These are phyloP conservation scores for Guyanaporus albipodus DNA, from an alignment of 768 basidiomycete genomes.

Conservation along the genomic window DNA sequence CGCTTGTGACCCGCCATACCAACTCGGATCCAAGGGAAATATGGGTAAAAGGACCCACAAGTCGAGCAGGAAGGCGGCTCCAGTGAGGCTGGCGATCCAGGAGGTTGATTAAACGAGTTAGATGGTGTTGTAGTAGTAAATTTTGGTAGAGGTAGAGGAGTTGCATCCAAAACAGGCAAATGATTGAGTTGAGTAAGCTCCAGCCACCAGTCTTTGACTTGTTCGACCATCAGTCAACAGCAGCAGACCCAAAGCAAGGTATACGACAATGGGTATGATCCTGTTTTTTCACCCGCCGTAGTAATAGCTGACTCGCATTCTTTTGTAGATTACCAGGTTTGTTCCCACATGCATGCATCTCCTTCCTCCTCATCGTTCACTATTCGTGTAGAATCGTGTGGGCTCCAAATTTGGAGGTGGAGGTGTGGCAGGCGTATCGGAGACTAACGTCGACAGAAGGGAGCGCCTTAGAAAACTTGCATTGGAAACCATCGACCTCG, in stretches of 20 bases:
- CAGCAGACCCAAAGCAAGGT: background rate
- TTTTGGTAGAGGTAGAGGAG: background rate
- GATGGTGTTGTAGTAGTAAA: constrained; percentile 1
- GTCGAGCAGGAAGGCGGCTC: background rate
- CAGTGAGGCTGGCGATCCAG: too few species aligned
- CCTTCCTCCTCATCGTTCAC: background rate
- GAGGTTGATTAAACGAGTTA: too few species aligned
- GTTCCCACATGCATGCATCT: constrained; percentile 5
- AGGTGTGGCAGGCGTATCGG: constrained; percentile 92
- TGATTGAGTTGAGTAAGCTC: background rate
- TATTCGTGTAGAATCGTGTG: constrained; percentile 73
- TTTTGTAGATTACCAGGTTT: constrained; percentile 63
- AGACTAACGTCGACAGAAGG: constrained; percentile 91
- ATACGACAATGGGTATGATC: constrained; percentile 31
- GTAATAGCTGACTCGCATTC: constrained; percentile 5
- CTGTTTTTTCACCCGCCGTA: background rate
- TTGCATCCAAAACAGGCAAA: constrained; percentile 13
- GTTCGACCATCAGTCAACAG: constrained; percentile 8
- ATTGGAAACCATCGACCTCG: constrained; percentile 95
- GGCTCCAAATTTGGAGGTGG: constrained; percentile 95
- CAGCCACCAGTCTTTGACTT: background rate
- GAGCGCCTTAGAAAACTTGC: constrained; percentile 95
- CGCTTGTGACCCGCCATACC: constrained; percentile 57
- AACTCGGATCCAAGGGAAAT: background rate
- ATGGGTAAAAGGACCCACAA: background rate